Conservation (phyloP, 306 rosid genomes). For the Glycine tomentella region DNA sequence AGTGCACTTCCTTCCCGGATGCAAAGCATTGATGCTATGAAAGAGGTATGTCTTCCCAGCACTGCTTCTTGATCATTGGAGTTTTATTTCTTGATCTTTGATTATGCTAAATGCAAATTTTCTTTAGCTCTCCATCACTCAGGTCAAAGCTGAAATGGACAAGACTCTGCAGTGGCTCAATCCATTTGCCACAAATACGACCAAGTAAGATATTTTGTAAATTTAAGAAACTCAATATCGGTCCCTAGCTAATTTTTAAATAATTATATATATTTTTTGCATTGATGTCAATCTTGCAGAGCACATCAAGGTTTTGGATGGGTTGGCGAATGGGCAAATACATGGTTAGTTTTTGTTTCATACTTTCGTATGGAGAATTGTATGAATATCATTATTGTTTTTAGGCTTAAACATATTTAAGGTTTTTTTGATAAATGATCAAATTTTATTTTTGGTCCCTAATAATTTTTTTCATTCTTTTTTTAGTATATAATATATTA, state of each 20-base stretch:
- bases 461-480: no score
- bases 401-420: no score
- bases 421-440: no score
- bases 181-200: slow-evolving; percentile 82
- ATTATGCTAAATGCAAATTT: slow-evolving; percentile 41
- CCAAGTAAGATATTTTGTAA: slow-evolving; percentile 60
- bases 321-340: slow-evolving; percentile 97
- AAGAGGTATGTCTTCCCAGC: slow-evolving; percentile 58
- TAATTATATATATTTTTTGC: no score
- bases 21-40: slow-evolving; percentile 56
- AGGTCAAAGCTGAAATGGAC: slow-evolving; percentile 79
- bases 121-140: slow-evolving; percentile 65
- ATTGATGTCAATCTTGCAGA: slow-evolving; percentile 56
- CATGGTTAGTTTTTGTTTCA: slow-evolving; percentile 56
- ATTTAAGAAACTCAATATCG: not conserved
- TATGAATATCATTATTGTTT: not conserved
- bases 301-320: slow-evolving; percentile 96
- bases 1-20: slow-evolving; percentile 64
- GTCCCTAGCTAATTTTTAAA: no score
- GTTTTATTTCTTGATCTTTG: slow-evolving; percentile 19
- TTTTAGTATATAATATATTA: no score
- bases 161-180: slow-evolving; percentile 80
- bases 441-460: no score
- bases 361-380: not conserved
- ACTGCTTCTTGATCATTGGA: slow-evolving; percentile 12